phyloP scores from a whole-genome alignment of 1,284 basidiomycete species.

The Puccinia sorghi region DNA sequence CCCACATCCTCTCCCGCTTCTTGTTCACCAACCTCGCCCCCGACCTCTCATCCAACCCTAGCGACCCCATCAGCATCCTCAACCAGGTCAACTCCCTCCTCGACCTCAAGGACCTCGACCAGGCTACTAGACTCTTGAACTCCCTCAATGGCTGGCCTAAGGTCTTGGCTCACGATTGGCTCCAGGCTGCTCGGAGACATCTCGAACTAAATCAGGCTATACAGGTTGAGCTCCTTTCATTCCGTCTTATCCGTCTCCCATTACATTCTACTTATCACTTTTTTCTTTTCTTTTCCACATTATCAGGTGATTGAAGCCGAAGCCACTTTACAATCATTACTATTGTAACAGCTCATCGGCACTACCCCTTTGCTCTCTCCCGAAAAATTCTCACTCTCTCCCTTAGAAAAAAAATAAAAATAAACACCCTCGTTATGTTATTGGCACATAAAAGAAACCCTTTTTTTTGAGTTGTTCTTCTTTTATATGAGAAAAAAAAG shows the following conservation, averaged over 20 bases:
- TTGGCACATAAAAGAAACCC: too few species aligned
- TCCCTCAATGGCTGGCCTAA: slow-evolving; percentile 79
- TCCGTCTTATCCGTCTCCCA: not conserved
- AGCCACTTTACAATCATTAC: slow-evolving; percentile 10
- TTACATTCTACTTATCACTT: not conserved
- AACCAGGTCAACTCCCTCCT: slow-evolving; percentile 87
- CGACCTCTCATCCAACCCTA: slow-evolving; percentile 67
- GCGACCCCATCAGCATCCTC: slow-evolving; percentile 81
- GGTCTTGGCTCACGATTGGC: slow-evolving; percentile 81
- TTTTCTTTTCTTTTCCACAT: slow-evolving; percentile 62
- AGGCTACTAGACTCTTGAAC: slow-evolving; percentile 87
- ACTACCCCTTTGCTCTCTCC: too few species aligned
- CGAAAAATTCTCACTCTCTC: too few species aligned
- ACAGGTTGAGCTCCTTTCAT: slow-evolving; percentile 63
- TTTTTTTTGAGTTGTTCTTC: slow-evolving; percentile 63
- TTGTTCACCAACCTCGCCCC: slow-evolving; percentile 67
- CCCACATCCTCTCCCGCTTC: slow-evolving; percentile 72
- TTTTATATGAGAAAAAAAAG: too few species aligned
- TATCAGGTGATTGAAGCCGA: slow-evolving; percentile 25
- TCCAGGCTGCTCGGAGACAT: slow-evolving; percentile 81
- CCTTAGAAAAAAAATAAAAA: too few species aligned
- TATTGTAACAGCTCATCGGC: slow-evolving; percentile 59
- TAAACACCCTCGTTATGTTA: too few species aligned
- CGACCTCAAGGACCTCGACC: slow-evolving; percentile 88
- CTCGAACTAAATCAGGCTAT: slow-evolving; percentile 91